Base-by-base conservation (phyloP, 2,329 filamentous ascomycete species). In the Colletotrichum brevisporum region DNA sequence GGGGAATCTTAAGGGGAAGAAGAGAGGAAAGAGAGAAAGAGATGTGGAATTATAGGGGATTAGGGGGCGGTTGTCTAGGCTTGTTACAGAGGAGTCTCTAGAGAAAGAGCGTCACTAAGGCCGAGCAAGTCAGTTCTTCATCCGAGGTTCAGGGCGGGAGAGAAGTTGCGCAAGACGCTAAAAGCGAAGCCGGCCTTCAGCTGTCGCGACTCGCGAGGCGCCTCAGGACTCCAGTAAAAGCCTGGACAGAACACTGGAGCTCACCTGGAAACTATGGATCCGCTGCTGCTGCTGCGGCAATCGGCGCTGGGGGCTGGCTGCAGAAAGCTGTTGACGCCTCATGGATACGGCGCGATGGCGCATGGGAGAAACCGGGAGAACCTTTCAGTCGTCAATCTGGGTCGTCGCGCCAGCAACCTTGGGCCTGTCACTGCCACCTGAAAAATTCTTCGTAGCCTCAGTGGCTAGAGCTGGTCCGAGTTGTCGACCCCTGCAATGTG, bases 301-400 rank as follows among this genome's bases (percentile, higher is more conserved):
- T 13, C 66, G 66, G 66, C 54, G 48, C 43, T 60, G 48, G 66
- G 66, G 21, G 21, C 21, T 24, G 61, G 48, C 31, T 24, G 54
- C 54, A 50, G 51, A 21, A 36, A 63, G 56, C 55, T 53, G 54
- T 50, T 43, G 41, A 55, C 24, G 65, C 43, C 31, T 36, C 10
- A 36, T 36, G 31, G 31, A 36, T 36, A 36, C 9, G 31, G 31
- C 31, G 10, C 31, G 31, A 10, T 10, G 50, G 62, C 43, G 61
- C 51, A 39, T 51, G 62, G 67, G 57, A 67, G 62, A 69, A 69
- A 67, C 56, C 67, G 67, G 67, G 50, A 69, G 67, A 69, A 69
- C 43, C 62, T 47, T 53, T 61, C 43, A 64, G 66, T 51, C 61
- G 58, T 26, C 47, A 27, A 24, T 48, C 43, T 58, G 39, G n/a